Conservation (phyloP, 2,329 filamentous ascomycete species). For the Penicillium brasilianum region DNA sequence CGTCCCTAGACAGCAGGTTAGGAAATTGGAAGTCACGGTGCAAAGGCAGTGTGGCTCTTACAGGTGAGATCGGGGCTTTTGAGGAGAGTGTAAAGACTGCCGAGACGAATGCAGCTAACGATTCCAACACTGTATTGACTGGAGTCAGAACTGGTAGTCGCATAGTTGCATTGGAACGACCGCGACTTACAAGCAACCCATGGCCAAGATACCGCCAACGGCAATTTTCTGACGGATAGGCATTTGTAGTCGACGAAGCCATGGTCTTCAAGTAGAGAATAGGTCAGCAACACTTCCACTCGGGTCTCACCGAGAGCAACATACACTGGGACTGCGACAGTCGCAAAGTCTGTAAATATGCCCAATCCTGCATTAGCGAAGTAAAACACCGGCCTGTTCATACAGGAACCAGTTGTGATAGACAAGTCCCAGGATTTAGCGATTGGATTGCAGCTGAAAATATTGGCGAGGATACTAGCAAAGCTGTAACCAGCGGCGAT, state of each 20-base stretch:
- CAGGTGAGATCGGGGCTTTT: slow-evolving; percentile 34
- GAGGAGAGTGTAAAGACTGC: slow-evolving; percentile 29
- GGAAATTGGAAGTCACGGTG: not conserved
- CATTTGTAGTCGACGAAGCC: slow-evolving; percentile 39
- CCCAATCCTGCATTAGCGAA: slow-evolving; percentile 36
- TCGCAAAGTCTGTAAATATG: slow-evolving; percentile 39
- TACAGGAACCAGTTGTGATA: slow-evolving; percentile 29
- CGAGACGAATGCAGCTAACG: slow-evolving; percentile 37
- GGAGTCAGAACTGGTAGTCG: not conserved
- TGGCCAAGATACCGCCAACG: slow-evolving; percentile 33
- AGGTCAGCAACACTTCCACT: slow-evolving; percentile 4
- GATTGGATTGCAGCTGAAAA: slow-evolving; percentile 36
- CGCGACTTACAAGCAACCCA: slow-evolving; percentile 35
- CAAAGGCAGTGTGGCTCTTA: slow-evolving; percentile 11
- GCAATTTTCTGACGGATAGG: slow-evolving; percentile 37
- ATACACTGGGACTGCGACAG: slow-evolving; percentile 36
- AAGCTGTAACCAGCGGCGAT: slow-evolving; percentile 35
- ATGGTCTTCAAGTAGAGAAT: slow-evolving; percentile 26
- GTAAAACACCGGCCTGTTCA: slow-evolving; percentile 38
- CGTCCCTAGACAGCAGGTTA: slow-evolving; percentile 21
- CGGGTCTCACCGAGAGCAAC: slow-evolving; percentile 7
- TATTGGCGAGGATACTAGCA: slow-evolving; percentile 34
- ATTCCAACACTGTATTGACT: slow-evolving; percentile 32
- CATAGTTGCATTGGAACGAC: not conserved
- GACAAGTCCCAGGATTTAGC: slow-evolving; percentile 33